phyloP scores from a whole-genome alignment of 768 basidiomycete genomes.

The Coprinopsis strossmayeri region DNA sequence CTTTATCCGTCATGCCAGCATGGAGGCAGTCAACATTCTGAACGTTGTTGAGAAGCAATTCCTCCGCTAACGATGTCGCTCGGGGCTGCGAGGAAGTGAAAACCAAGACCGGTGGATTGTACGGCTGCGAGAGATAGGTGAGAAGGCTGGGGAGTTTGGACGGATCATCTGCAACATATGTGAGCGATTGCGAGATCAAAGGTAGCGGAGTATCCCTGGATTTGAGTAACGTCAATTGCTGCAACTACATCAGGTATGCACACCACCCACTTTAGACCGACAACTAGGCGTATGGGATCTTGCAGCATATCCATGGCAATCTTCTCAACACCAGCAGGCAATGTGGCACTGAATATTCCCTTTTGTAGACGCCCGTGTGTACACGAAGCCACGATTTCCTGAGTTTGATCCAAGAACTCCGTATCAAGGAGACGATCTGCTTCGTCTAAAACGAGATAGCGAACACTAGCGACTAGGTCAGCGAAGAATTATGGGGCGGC shows the following conservation, averaged over 20 bases:
- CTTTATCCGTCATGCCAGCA: constrained; percentile 81
- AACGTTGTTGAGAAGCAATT: constrained; percentile 73
- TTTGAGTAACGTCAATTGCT: constrained; percentile 1
- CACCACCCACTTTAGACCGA: constrained; percentile 81
- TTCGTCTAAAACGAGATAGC: constrained; percentile 84
- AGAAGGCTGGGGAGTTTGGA: constrained; percentile 93
- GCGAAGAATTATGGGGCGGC: background rate
- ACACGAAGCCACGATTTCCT: constrained; percentile 82
- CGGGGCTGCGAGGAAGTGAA: constrained; percentile 91
- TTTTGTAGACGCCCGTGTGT: constrained; percentile 67
- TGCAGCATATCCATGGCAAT: constrained; percentile 79
- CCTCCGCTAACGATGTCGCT: constrained; percentile 70
- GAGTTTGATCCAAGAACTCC: constrained; percentile 83
- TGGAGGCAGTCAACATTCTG: constrained; percentile 86
- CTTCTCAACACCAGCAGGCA: constrained; percentile 84
- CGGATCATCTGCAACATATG: constrained; percentile 87
- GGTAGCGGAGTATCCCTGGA: constrained; percentile 88
- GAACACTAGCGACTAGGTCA: constrained; percentile 49
- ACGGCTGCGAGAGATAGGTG: constrained; percentile 70
- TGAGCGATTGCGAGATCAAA: constrained; percentile 81
- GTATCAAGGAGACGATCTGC: constrained; percentile 85
- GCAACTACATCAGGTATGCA: background rate
- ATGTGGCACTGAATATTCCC: constrained; percentile 90
- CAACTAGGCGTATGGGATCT: constrained; percentile 89
- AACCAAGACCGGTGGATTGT: constrained; percentile 86